Conservation (phyloP, 495 filamentous ascomycete species). For the Penicillium goetzii region DNA sequence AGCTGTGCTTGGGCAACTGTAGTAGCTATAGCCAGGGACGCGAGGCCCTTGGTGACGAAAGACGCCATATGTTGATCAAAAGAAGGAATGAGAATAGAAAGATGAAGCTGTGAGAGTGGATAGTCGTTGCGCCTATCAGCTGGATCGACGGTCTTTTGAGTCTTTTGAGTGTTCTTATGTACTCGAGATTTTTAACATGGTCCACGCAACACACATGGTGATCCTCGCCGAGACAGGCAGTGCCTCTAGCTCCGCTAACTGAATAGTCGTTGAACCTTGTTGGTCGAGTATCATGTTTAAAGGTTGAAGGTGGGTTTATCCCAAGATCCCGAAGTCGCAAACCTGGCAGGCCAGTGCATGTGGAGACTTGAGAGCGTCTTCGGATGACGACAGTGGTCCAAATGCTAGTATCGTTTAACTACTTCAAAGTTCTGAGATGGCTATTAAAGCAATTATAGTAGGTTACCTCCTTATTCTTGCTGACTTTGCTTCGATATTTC, state of each 20-base stretch:
- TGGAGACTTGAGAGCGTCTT: constrained; percentile 4
- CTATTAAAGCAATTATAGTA: background rate
- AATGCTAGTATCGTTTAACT: background rate
- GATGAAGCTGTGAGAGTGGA: background rate
- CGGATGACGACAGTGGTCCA: constrained; percentile 6
- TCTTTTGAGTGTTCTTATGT: background rate
- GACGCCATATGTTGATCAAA: constrained; percentile 13
- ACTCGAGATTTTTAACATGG: background rate
- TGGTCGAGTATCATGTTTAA: background rate
- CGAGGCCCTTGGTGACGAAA: constrained; percentile 16
- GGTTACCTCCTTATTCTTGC: background rate
- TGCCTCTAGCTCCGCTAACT: background rate
- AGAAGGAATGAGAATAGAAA: background rate
- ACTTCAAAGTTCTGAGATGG: background rate
- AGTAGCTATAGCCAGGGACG: constrained; percentile 23
- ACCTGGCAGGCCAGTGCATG: constrained; percentile 2
- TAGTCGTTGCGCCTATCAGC: background rate
- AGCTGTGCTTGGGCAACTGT: constrained; percentile 26
- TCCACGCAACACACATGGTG: background rate
- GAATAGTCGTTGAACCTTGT: background rate
- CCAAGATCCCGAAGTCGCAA: constrained; percentile 13
- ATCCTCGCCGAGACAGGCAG: background rate
- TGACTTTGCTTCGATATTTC: background rate
- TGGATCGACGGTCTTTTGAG: background rate
- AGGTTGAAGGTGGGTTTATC: background rate